Conservation (phyloP, 192 early-diverging fungal species). For the Backusella macrospora region DNA sequence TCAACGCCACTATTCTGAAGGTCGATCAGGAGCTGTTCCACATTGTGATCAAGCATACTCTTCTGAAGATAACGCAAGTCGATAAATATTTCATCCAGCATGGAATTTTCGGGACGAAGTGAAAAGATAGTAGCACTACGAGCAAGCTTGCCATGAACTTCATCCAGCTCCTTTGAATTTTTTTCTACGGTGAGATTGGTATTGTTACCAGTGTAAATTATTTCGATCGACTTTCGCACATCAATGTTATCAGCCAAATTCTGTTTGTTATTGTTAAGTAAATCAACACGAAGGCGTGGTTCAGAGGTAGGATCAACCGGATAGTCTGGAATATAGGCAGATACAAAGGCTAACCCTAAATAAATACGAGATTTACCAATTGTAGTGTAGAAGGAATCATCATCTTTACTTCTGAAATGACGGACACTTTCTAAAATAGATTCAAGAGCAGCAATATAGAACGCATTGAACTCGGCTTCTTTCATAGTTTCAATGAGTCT, state of each 20-base stretch:
- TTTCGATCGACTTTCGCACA: conserved; percentile 60
- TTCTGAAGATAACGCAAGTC: conserved; percentile 37
- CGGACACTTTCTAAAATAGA: conserved; percentile 22
- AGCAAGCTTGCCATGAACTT: conserved; percentile 42
- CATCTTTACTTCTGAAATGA: conserved; percentile 14
- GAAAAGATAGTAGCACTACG: conserved; percentile 52
- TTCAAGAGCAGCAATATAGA: conserved; percentile 22
- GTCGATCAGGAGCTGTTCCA: conserved; percentile 49
- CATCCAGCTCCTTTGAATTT: conserved; percentile 34
- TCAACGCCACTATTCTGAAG: conserved; percentile 43
- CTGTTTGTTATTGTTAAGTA: conserved; percentile 59
- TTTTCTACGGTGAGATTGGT: conserved; percentile 45
- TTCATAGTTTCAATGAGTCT: conserved; percentile 1
- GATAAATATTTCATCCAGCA: conserved; percentile 64
- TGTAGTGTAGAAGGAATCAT: conserved; percentile 23
- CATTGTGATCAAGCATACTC: conserved; percentile 40
- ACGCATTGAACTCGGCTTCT: conserved; percentile 10
- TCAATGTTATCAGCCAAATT: conserved; percentile 57
- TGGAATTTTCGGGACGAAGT: conserved; percentile 64
- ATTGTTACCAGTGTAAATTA: conserved; percentile 60
- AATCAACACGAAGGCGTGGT: conserved; percentile 64
- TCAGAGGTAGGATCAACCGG: conserved; percentile 85
- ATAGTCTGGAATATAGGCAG: conserved; percentile 75
- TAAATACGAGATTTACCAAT: conserved; percentile 63
- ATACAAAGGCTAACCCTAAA: conserved; percentile 62